phyloP scores from a whole-genome alignment of 2,329 filamentous ascomycete genomes.

The Aureobasidium sp. region DNA sequence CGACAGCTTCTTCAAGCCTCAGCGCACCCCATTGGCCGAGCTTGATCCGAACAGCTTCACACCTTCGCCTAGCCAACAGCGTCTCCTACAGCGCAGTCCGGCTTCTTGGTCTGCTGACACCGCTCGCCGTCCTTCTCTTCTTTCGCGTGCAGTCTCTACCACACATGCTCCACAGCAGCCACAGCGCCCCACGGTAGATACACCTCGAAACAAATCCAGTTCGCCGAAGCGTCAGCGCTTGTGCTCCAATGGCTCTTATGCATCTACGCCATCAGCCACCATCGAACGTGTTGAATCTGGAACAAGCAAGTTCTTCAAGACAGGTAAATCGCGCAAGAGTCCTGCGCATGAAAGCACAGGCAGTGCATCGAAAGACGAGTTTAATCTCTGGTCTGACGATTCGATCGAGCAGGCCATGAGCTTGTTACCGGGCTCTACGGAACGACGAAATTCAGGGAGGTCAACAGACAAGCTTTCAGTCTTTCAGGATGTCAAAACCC shows the following conservation, averaged over 20 bases:
- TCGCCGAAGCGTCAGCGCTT: slow-evolving; percentile 35
- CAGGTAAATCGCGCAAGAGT: slow-evolving; percentile 24
- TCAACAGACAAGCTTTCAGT: slow-evolving; percentile 15
- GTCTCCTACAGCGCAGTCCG: slow-evolving; percentile 45
- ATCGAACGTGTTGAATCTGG: slow-evolving; percentile 22
- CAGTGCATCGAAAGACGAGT: slow-evolving; percentile 24
- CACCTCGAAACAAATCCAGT: slow-evolving; percentile 33
- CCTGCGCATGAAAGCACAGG: slow-evolving; percentile 8
- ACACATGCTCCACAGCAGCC: slow-evolving; percentile 15
- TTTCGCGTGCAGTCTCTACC: slow-evolving; percentile 19
- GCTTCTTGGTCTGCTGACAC: slow-evolving; percentile 46
- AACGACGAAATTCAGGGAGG: slow-evolving; percentile 6
- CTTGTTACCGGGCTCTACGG: slow-evolving; percentile 24
- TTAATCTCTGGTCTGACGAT: slow-evolving; percentile 41
- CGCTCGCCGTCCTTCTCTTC: slow-evolving; percentile 22
- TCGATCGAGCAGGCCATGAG: slow-evolving; percentile 37
- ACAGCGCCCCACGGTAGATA: slow-evolving; percentile 27
- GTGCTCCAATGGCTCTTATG: slow-evolving; percentile 33
- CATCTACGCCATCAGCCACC: slow-evolving; percentile 11
- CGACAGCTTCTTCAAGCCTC: slow-evolving; percentile 56
- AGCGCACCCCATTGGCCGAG: slow-evolving; percentile 55
- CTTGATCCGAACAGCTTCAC: slow-evolving; percentile 60
- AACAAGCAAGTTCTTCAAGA: slow-evolving; percentile 38
- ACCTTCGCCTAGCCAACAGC: slow-evolving; percentile 56
- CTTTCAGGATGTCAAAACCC: slow-evolving; percentile 12